A percentile compares a stretch with the other conserved stretches of the same genome.
Evolutionary conservation across 257 asterid genomes (phyloP).

Genomic region (Solanum paucissectum): DNA sequence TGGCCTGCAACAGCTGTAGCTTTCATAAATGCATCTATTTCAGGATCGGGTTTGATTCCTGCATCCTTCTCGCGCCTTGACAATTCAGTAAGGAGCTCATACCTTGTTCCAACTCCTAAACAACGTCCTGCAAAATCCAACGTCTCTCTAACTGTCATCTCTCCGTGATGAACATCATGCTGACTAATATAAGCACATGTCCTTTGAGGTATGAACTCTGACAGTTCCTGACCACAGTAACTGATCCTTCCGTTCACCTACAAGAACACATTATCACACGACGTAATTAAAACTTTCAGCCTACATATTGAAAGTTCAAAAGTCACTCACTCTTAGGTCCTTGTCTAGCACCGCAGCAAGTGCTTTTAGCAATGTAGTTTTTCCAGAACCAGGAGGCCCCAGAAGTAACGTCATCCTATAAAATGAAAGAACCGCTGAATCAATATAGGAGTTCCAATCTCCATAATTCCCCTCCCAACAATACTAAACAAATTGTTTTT

Average conservation of each 20-base stretch:
- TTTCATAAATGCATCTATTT: slow-evolving; percentile 91
- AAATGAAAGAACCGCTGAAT: not conserved
- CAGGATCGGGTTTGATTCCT: slow-evolving; percentile 86
- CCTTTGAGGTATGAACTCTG: slow-evolving; percentile 77
- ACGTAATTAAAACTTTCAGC: not conserved
- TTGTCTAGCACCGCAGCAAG: slow-evolving; percentile 69
- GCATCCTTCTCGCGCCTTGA: slow-evolving; percentile 72
- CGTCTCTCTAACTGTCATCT: slow-evolving; percentile 90
- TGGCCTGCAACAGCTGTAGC: slow-evolving; percentile 85
- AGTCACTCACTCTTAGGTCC: slow-evolving; percentile 32
- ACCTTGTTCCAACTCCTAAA: slow-evolving; percentile 87
- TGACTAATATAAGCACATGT: slow-evolving; percentile 89
- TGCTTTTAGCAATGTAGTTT: slow-evolving; percentile 70
- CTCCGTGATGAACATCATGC: slow-evolving; percentile 87
- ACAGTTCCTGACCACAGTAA: slow-evolving; percentile 79
- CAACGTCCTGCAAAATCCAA: slow-evolving; percentile 79
- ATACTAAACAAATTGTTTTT: not conserved
- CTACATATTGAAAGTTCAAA: not conserved
- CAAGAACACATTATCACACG: not conserved
- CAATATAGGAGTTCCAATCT: not conserved
- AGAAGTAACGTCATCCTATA: slow-evolving; percentile 90
- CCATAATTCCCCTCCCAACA: not conserved
- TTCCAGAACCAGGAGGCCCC: slow-evolving; percentile 95
- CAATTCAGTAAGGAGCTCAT: slow-evolving; percentile 69
- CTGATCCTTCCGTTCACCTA: slow-evolving; percentile 67